Evolutionary conservation across 2,329 filamentous ascomycete species (phyloP).

Genomic region (Hymenoscyphus salicellus): DNA sequence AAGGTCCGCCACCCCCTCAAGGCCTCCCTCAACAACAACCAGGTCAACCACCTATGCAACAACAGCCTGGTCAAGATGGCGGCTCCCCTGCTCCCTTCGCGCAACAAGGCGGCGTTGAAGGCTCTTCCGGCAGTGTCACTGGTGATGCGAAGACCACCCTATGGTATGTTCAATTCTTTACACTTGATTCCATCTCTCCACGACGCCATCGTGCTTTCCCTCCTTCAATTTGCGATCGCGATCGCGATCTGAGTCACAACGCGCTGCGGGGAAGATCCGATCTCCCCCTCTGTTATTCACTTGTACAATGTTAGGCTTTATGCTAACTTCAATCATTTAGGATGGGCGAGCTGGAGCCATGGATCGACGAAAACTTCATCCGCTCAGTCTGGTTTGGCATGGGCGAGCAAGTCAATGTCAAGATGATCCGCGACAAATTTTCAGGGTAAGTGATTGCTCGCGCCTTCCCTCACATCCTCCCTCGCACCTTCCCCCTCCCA

Average conservation of each 20-base stretch:
- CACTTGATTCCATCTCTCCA: not conserved
- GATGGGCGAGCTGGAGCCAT: slow-evolving; percentile 99
- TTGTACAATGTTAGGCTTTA: slow-evolving; percentile 27
- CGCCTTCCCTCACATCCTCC: not conserved
- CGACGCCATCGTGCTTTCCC: slow-evolving; percentile 19
- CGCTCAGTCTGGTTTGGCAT: slow-evolving; percentile 88
- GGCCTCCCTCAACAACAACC: slow-evolving; percentile 41
- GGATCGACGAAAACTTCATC: slow-evolving; percentile 99
- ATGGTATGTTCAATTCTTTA: slow-evolving; percentile 42
- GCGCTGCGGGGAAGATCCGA: not conserved
- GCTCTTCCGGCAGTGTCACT: slow-evolving; percentile 38
- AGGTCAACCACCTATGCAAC: slow-evolving; percentile 23
- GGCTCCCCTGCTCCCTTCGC: slow-evolving; percentile 50
- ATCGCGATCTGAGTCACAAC: not conserved
- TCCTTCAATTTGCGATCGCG: slow-evolving; percentile 41
- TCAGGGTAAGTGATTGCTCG: slow-evolving; percentile 67
- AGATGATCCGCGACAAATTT: slow-evolving; percentile 99
- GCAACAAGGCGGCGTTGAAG: slow-evolving; percentile 39
- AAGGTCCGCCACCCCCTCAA: slow-evolving; percentile 45
- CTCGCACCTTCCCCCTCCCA: not conserved
- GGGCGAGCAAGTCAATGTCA: slow-evolving; percentile 93
- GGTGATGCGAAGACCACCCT: slow-evolving; percentile 56
- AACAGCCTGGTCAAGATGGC: slow-evolving; percentile 61
- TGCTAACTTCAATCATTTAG: slow-evolving; percentile 45
- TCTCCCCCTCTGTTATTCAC: slow-evolving; percentile 28